Conservation (phyloP, 2,329 filamentous ascomycete genomes). For the Penicillium sp. region DNA sequence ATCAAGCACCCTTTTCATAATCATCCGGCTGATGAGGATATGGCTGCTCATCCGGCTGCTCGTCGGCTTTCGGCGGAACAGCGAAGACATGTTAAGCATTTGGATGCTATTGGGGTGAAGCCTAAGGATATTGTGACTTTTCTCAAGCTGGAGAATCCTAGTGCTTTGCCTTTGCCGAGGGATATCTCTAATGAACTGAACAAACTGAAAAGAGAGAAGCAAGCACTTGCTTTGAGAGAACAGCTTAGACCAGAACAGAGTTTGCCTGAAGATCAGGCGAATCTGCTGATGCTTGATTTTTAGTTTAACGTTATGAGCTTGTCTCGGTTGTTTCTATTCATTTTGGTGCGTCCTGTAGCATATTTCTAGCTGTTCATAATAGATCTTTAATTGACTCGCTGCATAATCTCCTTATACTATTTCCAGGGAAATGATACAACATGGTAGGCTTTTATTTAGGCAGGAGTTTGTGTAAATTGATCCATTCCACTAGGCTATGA, state of each 20-base stretch:
- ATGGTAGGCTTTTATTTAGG: too few species aligned
- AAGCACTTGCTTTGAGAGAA: not conserved
- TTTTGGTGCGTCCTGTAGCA: not conserved
- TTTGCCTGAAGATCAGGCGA: not conserved
- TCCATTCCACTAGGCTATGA: too few species aligned
- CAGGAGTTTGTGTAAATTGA: too few species aligned
- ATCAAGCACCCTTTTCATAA: not conserved
- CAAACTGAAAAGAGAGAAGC: not conserved
- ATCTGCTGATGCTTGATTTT: not conserved
- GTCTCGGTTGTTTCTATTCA: not conserved
- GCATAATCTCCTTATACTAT: accelerated
- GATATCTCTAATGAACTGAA: not conserved
- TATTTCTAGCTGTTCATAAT: not conserved
- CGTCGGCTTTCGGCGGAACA: not conserved
- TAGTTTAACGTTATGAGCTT: not conserved
- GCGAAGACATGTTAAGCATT: not conserved
- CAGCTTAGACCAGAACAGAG: not conserved
- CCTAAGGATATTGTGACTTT: not conserved
- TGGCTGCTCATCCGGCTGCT: not conserved
- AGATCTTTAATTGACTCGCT: not conserved
- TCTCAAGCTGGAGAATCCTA: not conserved
- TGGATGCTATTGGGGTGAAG: not conserved
- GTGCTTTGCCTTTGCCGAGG: not conserved
- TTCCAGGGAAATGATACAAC: not conserved
- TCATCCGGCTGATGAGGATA: not conserved